phyloP scores from a whole-genome alignment of 805 yeast genomes.

The Ogataea parapolymorpha region DNA sequence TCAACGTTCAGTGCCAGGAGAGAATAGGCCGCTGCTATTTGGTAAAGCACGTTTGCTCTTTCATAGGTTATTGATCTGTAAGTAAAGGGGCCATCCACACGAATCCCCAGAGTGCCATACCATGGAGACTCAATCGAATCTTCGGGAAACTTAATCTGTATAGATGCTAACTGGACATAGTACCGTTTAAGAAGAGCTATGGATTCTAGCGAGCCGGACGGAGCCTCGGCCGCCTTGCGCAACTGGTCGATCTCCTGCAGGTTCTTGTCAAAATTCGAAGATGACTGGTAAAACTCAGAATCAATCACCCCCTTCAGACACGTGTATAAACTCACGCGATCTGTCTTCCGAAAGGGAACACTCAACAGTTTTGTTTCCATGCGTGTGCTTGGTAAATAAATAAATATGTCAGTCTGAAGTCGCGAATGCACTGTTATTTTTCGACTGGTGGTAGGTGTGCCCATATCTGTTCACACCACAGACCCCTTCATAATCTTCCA shows the following conservation, averaged over 20 bases:
- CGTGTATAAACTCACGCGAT: slow-evolving; percentile 32
- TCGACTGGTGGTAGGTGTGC: too few relatives aligned
- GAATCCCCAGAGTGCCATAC: slow-evolving; percentile 65
- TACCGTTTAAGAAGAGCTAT: slow-evolving; percentile 42
- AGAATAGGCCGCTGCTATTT: slow-evolving; percentile 64
- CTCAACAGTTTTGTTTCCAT: slow-evolving; percentile 33
- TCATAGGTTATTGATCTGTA: slow-evolving; percentile 56
- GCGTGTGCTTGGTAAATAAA: slow-evolving; percentile 2
- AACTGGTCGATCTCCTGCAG: slow-evolving; percentile 40
- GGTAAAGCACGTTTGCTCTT: slow-evolving; percentile 58
- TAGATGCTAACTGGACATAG: slow-evolving; percentile 40
- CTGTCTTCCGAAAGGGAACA: slow-evolving; percentile 39
- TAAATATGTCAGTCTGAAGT: neutral
- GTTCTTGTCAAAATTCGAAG: slow-evolving; percentile 28
- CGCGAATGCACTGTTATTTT: too few relatives aligned
- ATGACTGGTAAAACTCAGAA: slow-evolving; percentile 37
- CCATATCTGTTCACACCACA: too few relatives aligned
- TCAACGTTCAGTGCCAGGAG: slow-evolving; percentile 49
- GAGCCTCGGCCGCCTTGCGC: slow-evolving; percentile 39
- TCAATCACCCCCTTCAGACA: slow-evolving; percentile 36
- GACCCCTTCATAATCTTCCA: too few relatives aligned
- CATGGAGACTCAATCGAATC: slow-evolving; percentile 64
- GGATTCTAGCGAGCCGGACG: slow-evolving; percentile 33
- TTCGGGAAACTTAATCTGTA: slow-evolving; percentile 59
- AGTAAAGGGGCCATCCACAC: slow-evolving; percentile 46